Evolutionary conservation across 345 rosid genomes (phyloP).

Genomic region (Eucalyptus pumila): DNA sequence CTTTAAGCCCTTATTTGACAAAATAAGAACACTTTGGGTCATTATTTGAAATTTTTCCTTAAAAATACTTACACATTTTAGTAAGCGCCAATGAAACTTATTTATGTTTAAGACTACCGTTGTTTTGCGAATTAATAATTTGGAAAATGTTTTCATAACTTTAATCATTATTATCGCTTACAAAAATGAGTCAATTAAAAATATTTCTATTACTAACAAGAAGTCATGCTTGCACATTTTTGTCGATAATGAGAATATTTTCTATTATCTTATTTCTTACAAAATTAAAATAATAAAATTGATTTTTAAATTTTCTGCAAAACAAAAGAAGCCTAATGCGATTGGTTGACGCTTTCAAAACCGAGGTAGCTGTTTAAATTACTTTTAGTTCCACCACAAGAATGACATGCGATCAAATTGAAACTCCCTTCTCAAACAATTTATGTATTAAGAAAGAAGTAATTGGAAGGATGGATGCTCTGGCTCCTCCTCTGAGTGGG

Average conservation of each 20-base stretch:
- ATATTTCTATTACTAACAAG: background rate
- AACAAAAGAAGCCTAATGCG: background rate
- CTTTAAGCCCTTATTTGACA: fast-evolving
- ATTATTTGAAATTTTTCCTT: too few species aligned
- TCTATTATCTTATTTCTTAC: background rate
- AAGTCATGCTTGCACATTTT: background rate
- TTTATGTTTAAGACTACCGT: background rate
- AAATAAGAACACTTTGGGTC: fast-evolving
- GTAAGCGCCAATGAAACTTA: background rate
- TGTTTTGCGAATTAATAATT: background rate
- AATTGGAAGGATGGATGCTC: background rate
- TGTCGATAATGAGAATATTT: background rate
- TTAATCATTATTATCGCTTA: background rate
- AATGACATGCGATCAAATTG: background rate
- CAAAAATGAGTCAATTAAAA: background rate
- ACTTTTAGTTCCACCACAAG: background rate
- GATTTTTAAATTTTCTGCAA: background rate
- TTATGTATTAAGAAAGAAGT: background rate
- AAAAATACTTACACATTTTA: background rate
- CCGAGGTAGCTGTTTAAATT: background rate
- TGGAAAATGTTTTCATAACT: background rate
- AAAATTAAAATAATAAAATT: background rate
- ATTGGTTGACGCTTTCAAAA: background rate
- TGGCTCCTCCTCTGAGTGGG: background rate
- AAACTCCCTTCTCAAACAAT: background rate